Evolutionary conservation across 2,329 filamentous ascomycete species (phyloP).

Genomic region (Cytospora leucostoma): DNA sequence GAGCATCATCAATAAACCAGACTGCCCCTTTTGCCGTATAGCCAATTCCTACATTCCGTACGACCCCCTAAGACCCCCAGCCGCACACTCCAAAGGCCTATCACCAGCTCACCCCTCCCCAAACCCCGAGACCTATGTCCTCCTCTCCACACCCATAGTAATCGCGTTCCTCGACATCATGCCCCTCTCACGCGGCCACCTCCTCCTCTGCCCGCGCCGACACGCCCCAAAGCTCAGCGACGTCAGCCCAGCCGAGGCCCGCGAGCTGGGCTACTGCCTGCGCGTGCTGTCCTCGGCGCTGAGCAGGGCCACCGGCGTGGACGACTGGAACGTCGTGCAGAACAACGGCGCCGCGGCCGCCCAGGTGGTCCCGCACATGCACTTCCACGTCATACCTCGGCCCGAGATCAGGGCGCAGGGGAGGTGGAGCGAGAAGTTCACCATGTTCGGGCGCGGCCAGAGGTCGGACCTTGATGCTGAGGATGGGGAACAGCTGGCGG

Average conservation of each 20-base stretch:
- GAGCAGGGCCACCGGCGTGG: slow-evolving; percentile 66
- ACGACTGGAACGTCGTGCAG: slow-evolving; percentile 95
- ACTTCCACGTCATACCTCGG: slow-evolving; percentile 91
- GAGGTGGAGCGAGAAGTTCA: slow-evolving; percentile 65
- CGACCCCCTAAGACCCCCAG: slow-evolving; percentile 46
- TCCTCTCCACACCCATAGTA: slow-evolving; percentile 75
- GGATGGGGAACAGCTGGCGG: slow-evolving; percentile 64
- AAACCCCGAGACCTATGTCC: slow-evolving; percentile 56
- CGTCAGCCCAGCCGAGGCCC: slow-evolving; percentile 62
- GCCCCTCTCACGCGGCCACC: slow-evolving; percentile 79
- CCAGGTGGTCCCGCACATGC: slow-evolving; percentile 89
- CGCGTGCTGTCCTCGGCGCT: slow-evolving; percentile 74
- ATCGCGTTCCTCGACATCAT: slow-evolving; percentile 93
- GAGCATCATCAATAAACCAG: slow-evolving; percentile 27
- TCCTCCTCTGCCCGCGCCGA: slow-evolving; percentile 75
- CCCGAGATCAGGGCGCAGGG: slow-evolving; percentile 64
- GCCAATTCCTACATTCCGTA: slow-evolving; percentile 51
- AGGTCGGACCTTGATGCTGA: slow-evolving; percentile 76
- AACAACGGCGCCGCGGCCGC: slow-evolving; percentile 90
- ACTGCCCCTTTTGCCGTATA: slow-evolving; percentile 67
- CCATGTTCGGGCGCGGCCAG: slow-evolving; percentile 77
- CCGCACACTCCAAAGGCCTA: slow-evolving; percentile 38
- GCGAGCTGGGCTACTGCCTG: slow-evolving; percentile 67
- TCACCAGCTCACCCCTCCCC: slow-evolving; percentile 41
- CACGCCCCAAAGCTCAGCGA: slow-evolving; percentile 81